Base-by-base conservation (phyloP, 2,329 filamentous ascomycete genomes). In the Periconia macrospinosa region DNA sequence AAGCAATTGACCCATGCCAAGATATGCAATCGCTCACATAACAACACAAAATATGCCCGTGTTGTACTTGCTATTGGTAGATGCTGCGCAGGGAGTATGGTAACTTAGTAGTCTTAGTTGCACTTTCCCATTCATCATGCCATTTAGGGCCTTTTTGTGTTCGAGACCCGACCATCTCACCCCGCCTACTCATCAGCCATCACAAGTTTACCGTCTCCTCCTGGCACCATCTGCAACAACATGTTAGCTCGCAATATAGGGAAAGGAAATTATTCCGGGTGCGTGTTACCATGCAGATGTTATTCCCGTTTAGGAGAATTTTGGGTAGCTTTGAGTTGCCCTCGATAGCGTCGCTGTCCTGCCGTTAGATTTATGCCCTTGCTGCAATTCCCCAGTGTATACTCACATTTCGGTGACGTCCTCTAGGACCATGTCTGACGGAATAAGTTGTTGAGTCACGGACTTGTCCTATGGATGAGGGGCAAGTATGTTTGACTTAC, bases 221-320 rank as follows among this genome's bases (percentile, higher is more conserved):
- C 69, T 2, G 69, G 69, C 15, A 71, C 66, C 68, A 71, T 70
- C 69, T 73, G 42, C 17, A 19, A 6, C 30, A 35, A 37, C 33
- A 13, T 14, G 47, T 53, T 30, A 55, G 53, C 27, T 40, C 35
- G 10, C 20, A 30, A 5, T 5, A 14, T 11, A n/a, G 15, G 17
- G 15, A 20, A 20, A 15, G 5, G 2, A 27, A 15, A 30, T 20
- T 33, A 15, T n/a, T 41, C 18, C 42, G 27, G 48, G n/a, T 14
- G 20, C 27, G 35, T 27, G 81, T 52, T 83, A 96, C 94, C 94
- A 99, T 99, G 89, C 93, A 97, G 60, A 99, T 91, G 70, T 97
- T 97, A 79, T 99, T 99, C 53, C 94, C 94, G 69, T 99, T 99
- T 40, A 99, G 80, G 41, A 99, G 78, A 57, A 99, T 96, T 81